phyloP scores from a whole-genome alignment of 192 early-diverging fungal species.

The Funneliformis mosseae region DNA sequence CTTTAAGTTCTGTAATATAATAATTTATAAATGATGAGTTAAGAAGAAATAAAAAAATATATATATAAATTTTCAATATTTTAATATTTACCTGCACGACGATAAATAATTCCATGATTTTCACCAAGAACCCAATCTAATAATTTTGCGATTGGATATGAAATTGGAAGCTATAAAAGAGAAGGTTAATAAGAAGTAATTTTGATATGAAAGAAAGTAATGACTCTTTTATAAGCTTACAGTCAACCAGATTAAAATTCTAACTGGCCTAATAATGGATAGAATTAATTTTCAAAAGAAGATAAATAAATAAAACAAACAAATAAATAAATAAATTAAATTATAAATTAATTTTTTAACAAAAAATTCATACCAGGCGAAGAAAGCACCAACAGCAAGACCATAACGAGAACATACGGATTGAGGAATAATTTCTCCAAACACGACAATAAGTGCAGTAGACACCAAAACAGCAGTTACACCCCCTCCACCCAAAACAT shows the following conservation, averaged over 20 bases:
- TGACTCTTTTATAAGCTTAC: constrained; percentile 33
- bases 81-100: constrained; percentile 65
- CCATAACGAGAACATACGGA: constrained; percentile 88
- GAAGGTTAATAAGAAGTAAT: constrained; percentile 14
- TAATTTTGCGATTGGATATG: constrained; percentile 85
- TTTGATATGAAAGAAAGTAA: background rate
- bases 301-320: background rate
- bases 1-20: constrained; percentile 53
- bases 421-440: constrained; percentile 92
- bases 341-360: background rate
- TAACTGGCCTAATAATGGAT: constrained; percentile 50
- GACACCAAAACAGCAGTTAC: constrained; percentile 81
- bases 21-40: no score
- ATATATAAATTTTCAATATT: background rate
- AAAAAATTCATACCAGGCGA: constrained; percentile 58
- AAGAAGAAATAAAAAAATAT: background rate
- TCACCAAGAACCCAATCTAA: constrained; percentile 83
- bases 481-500: constrained; percentile 70
- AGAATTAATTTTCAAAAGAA: background rate
- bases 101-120: constrained; percentile 77
- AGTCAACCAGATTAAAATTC: constrained; percentile 55
- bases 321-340: background rate
- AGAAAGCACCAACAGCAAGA: constrained; percentile 85
- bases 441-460: constrained; percentile 83
- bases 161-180: constrained; percentile 53